phyloP scores from a whole-genome alignment of 2,329 filamentous ascomycete species.

The Bipolaris gigantea region DNA sequence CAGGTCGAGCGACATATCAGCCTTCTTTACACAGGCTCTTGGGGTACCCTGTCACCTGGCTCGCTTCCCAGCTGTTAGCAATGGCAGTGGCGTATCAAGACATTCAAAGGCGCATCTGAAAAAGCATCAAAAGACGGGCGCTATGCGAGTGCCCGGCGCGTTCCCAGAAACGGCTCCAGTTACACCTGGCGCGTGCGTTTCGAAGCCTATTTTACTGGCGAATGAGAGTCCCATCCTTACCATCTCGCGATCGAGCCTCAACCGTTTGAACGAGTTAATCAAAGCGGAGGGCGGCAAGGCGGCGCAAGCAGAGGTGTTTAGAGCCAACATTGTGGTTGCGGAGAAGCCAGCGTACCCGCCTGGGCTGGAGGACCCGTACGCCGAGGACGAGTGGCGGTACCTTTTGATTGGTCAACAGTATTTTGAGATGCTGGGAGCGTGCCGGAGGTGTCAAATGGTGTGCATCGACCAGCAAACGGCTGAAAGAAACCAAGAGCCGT shows the following conservation, averaged over 20 bases:
- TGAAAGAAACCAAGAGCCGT: slow-evolving; percentile 78
- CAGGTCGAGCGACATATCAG: slow-evolving; percentile 63
- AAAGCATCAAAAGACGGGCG: slow-evolving; percentile 44
- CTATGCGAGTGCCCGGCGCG: slow-evolving; percentile 53
- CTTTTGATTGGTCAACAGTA: slow-evolving; percentile 66
- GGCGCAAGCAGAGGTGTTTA: slow-evolving; percentile 74
- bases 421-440: slow-evolving; percentile 78
- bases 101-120: slow-evolving; percentile 73
- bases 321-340: slow-evolving; percentile 82
- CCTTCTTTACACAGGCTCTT: slow-evolving; percentile 76
- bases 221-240: slow-evolving; percentile 94
- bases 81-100: slow-evolving; percentile 57
- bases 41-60: slow-evolving; percentile 81
- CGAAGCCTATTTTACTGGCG: slow-evolving; percentile 71
- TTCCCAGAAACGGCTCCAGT: slow-evolving; percentile 54
- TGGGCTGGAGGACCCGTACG: slow-evolving; percentile 64
- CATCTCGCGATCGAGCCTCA: slow-evolving; percentile 78
- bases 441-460: slow-evolving; percentile 92
- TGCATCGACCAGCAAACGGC: slow-evolving; percentile 87
- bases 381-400: slow-evolving; percentile 76
- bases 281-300: slow-evolving; percentile 61
- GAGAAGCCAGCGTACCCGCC: slow-evolving; percentile 47
- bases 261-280: slow-evolving; percentile 75
- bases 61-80: slow-evolving; percentile 70
- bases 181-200: slow-evolving; percentile 54